Base-by-base conservation (phyloP, 805 yeast genomes). In the Sporopachydermia lactativora region DNA sequence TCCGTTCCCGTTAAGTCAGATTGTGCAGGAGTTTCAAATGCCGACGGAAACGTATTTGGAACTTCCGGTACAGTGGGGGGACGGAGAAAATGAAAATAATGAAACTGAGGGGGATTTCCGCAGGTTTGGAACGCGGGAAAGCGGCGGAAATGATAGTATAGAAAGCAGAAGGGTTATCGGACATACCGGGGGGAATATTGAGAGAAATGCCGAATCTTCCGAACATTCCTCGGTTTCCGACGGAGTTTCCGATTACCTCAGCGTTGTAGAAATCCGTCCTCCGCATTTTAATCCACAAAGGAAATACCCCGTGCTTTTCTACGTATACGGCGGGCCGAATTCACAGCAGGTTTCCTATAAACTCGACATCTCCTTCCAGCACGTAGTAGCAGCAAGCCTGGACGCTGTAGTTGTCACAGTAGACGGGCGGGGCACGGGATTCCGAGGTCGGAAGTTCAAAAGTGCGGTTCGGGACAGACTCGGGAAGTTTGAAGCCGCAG, bases 341-440 rank as follows among this genome's bases (percentile, higher is more conserved):
- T 75, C 82, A 3, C 77, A 75, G 47, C 68, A 72, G 17, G 69
- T 72, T 6, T 64, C 61, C 34, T 63, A 72, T 13, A 54, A 60
- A 16, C 75, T 68, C 45, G 53, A 54, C 5, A 57, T 73, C 17
- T 73, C 70, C 5, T 75, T 80, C 47, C 78, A 76, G 47, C 79
- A 77, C 39, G 64, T 73, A 3, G 68, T 75, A 0, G 64, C 75
- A 17, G 70, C 82, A 1, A 62, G 67, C 2, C 51, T 78, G 37
- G 71, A 77, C 50, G 73, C 79, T 1, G 65, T 81, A 18, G 75
- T 81, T 1, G 55, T 81, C 39, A 67, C 73, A 37, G 71, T 82
- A 36, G 94, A 82, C 49, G 92, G 94, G 14, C 64, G 92, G 54
- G 92, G 94, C 2, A 80, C 92, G 0, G 85, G 82, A n/a, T 80